Conservation (phyloP, 169 alveolate species). For the Perkinsus marinus region DNA sequence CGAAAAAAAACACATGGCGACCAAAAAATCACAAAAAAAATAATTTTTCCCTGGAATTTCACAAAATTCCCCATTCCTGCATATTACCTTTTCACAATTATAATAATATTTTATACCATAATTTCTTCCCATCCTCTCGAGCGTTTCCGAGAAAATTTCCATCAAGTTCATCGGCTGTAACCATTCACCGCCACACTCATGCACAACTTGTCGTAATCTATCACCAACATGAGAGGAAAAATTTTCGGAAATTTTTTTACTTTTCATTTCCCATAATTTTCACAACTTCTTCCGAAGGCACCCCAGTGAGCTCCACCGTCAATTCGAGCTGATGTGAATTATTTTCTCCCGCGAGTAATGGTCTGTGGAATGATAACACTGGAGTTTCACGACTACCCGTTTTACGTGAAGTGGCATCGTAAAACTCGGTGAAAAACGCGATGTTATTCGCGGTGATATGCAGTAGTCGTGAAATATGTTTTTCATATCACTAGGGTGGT, state of each 20-base stretch:
- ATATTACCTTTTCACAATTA: not conserved
- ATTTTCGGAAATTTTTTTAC: not conserved
- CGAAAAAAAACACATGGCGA: no score
- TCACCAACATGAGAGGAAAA: not conserved
- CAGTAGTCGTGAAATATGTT: no score
- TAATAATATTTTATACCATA: not conserved
- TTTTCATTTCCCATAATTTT: conserved; percentile 10
- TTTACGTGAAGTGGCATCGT: no score
- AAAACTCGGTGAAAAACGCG: no score
- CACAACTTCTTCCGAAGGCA: conserved; percentile 10
- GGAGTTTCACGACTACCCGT: conserved; percentile 33
- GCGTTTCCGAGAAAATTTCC: not conserved
- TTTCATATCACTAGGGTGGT: no score
- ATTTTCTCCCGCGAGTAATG: conserved; percentile 46
- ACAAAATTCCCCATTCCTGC: no score
- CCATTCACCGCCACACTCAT: not conserved
- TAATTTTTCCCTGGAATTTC: no score
- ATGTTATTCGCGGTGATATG: no score
- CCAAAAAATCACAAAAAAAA: no score
- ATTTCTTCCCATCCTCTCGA: not conserved
- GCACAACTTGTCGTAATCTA: not conserved
- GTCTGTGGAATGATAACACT: not conserved
- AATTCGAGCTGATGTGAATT: conserved; percentile 23
- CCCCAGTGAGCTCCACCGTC: conserved; percentile 23
- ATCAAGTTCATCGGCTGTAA: not conserved